A percentile compares a stretch with the other conserved stretches of the same genome.
These are phyloP conservation scores for Grammothele lineata DNA, from an alignment of 768 basidiomycete species.

Conservation along the genomic window DNA sequence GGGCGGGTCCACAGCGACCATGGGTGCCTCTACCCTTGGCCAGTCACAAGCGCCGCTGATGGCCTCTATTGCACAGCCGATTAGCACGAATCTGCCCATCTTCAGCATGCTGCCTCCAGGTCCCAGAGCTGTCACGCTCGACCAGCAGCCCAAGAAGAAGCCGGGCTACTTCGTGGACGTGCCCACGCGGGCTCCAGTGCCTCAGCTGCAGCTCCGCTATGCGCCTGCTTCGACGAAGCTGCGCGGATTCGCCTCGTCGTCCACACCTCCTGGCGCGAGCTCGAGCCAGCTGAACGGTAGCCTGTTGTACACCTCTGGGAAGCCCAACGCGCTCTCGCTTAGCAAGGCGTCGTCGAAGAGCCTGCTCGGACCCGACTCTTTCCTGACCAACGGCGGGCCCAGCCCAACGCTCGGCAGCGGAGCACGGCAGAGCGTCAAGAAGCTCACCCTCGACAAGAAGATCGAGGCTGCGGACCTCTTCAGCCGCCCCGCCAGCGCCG, in stretches of 20 bases:
- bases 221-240: slow-evolving; percentile 61
- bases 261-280: slow-evolving; percentile 29
- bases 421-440: slow-evolving; percentile 82
- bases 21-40: slow-evolving; percentile 40
- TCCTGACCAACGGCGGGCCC: slow-evolving; percentile 50
- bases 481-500: slow-evolving; percentile 29
- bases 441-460: slow-evolving; percentile 85
- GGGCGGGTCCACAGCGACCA: slow-evolving; percentile 23
- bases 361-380: slow-evolving; percentile 49
- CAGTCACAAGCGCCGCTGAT: slow-evolving; percentile 50
- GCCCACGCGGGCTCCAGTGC: slow-evolving; percentile 66
- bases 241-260: slow-evolving; percentile 61
- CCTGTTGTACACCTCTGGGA: slow-evolving; percentile 51
- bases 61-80: slow-evolving; percentile 86
- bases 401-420: slow-evolving; percentile 69
- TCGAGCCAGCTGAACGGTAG: slow-evolving; percentile 35
- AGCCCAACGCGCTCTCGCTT: slow-evolving; percentile 50
- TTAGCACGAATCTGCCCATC: slow-evolving; percentile 66
- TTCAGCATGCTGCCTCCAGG: slow-evolving; percentile 74
- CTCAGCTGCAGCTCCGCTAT: slow-evolving; percentile 61
- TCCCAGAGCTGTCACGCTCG: slow-evolving; percentile 57
- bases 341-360: slow-evolving; percentile 41
- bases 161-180: slow-evolving; percentile 72
- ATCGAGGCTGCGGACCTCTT: slow-evolving; percentile 72
- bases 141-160: slow-evolving; percentile 69